A percentile compares a stretch with the other conserved stretches of the same genome.
Conservation (phyloP, 2,329 filamentous ascomycete genomes). For the Cytospora chrysosperma region DNA sequence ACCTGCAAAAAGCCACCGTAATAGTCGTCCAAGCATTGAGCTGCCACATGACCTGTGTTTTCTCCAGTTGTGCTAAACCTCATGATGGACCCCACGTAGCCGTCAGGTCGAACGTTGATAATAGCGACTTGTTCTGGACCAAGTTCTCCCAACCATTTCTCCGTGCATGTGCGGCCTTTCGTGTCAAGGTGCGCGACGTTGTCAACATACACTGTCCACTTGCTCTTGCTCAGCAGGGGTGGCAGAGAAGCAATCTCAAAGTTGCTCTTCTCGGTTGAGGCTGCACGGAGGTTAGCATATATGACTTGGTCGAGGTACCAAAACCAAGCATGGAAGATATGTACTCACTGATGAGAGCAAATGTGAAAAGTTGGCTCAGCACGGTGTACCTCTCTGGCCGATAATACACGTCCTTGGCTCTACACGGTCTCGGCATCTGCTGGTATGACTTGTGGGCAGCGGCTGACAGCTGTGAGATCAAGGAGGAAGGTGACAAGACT, state of each 20-base stretch:
- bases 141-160: conserved; percentile 67
- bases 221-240: conserved; percentile 57
- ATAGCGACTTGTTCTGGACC: conserved; percentile 58
- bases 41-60: conserved; percentile 38
- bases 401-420: conserved; percentile 63
- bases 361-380: conserved; percentile 68
- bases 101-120: conserved; percentile 69
- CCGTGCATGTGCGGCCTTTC: conserved; percentile 52
- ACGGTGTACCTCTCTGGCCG: conserved; percentile 67
- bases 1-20: conserved; percentile 55
- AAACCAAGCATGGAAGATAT: not conserved
- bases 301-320: too few relatives aligned
- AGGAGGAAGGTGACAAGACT: conserved; percentile 49
- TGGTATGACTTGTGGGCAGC: conserved; percentile 62
- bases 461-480: conserved; percentile 58
- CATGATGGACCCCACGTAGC: conserved; percentile 66
- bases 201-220: conserved; percentile 73
- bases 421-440: conserved; percentile 53
- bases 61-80: conserved; percentile 46
- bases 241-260: conserved; percentile 68
- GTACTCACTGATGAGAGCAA: conserved; percentile 63
- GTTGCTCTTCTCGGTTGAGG: conserved; percentile 45
- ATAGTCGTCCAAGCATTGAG: conserved; percentile 53
- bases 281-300: conserved; percentile 5
- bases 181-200: conserved; percentile 57